These are phyloP conservation scores for Podospora sp. DNA, from an alignment of 495 filamentous ascomycete genomes.

Conservation along the genomic window DNA sequence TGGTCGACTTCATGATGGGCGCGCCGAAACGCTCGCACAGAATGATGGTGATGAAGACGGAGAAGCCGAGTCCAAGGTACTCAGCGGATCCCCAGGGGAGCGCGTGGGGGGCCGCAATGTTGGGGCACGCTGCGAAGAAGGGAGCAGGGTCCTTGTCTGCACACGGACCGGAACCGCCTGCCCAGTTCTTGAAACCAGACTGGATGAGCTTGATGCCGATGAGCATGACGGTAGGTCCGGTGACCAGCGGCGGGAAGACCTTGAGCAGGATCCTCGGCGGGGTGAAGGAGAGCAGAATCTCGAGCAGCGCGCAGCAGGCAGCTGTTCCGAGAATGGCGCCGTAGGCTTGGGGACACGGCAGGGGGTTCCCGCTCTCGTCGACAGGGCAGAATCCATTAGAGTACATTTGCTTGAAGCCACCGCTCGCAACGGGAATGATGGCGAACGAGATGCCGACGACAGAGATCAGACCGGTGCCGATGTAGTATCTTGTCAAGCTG, in stretches of 20 bases:
- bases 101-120: constrained; percentile 71
- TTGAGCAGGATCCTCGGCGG: constrained; percentile 68
- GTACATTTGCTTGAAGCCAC: constrained; percentile 85
- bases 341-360: constrained; percentile 85
- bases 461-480: constrained; percentile 86
- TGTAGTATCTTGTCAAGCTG: constrained; percentile 55
- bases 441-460: constrained; percentile 90
- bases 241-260: constrained; percentile 88
- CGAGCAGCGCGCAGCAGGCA: constrained; percentile 68
- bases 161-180: constrained; percentile 72
- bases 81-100: constrained; percentile 86
- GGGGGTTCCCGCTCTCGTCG: constrained; percentile 60
- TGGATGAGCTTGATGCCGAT: constrained; percentile 69
- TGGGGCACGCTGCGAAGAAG: constrained; percentile 68
- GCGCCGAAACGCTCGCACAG: constrained; percentile 84
- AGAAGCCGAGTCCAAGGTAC: constrained; percentile 88
- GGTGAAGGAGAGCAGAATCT: constrained; percentile 75
- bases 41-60: constrained; percentile 85
- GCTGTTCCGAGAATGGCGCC: constrained; percentile 82
- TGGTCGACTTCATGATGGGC: constrained; percentile 66
- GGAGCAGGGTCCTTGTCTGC: constrained; percentile 55
- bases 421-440: constrained; percentile 80
- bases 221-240: constrained; percentile 79
- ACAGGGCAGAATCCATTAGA: constrained; percentile 73
- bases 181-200: constrained; percentile 82